Conservation (phyloP, 345 rosid species). For the Acer negundo region DNA sequence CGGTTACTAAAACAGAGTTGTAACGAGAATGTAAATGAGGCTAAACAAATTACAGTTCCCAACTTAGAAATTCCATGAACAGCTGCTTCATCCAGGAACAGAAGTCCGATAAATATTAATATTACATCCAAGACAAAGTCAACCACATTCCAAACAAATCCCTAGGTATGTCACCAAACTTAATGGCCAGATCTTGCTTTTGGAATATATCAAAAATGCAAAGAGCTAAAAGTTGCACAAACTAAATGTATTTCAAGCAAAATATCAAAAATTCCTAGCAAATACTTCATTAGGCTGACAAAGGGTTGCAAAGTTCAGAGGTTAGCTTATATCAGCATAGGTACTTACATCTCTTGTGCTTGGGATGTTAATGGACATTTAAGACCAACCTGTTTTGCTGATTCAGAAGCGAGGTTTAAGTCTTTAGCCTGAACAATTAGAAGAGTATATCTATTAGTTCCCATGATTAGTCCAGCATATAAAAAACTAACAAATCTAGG, state of each 20-base stretch:
- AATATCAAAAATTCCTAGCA: not conserved
- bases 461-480: conserved; percentile 1
- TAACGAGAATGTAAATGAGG: not conserved
- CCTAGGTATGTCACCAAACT: not conserved
- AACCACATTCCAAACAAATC: not conserved
- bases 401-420: conserved; percentile 63
- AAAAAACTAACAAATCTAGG: not conserved
- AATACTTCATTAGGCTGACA: not conserved
- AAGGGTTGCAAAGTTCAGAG: not conserved
- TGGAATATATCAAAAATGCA: not conserved
- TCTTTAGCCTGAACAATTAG: conserved; percentile 75
- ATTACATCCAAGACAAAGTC: not conserved
- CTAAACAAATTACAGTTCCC: not conserved
- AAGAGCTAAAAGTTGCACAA: not conserved
- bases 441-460: not conserved
- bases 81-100: not conserved
- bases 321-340: conserved; percentile 2
- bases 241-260: not conserved
- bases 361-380: conserved; percentile 55
- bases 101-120: too few species aligned
- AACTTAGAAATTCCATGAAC: not conserved
- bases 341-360: conserved; percentile 71
- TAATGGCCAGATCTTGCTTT: not conserved
- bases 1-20: not conserved
- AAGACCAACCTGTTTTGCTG: conserved; percentile 61